A percentile compares a stretch with the other conserved stretches of the same genome.
Conservation (phyloP, 2,329 filamentous ascomycete genomes). For the Talaromyces sp. region DNA sequence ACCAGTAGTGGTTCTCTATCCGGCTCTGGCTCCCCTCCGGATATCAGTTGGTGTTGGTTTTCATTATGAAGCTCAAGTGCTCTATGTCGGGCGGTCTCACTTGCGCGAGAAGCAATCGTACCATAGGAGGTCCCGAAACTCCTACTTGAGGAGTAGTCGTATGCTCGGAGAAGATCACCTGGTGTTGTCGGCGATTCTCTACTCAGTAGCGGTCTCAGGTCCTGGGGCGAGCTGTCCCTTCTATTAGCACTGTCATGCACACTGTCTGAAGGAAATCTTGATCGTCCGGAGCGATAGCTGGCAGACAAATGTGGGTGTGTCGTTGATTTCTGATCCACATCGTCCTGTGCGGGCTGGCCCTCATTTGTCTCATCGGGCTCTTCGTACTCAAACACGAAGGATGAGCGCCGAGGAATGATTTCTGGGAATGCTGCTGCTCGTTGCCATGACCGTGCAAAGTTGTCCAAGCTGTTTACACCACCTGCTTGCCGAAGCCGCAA, state of each 20-base stretch:
- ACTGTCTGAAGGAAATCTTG: constrained; percentile 11
- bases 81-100: constrained; percentile 55
- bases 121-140: constrained; percentile 66
- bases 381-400: constrained; percentile 60
- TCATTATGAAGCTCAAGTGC: constrained; percentile 54
- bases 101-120: constrained; percentile 55
- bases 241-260: background rate
- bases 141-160: constrained; percentile 64
- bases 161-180: constrained; percentile 29
- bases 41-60: constrained; percentile 50
- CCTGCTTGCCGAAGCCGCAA: constrained; percentile 64
- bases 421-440: constrained; percentile 84
- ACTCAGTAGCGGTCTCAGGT: constrained; percentile 19
- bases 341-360: constrained; percentile 22
- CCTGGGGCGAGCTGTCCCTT: constrained; percentile 13
- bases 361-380: constrained; percentile 47
- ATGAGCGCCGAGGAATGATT: constrained; percentile 73
- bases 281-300: constrained; percentile 10
- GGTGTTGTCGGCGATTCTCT: constrained; percentile 15
- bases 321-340: constrained; percentile 17
- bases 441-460: constrained; percentile 89
- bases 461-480: constrained; percentile 89
- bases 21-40: constrained; percentile 49
- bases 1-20: constrained; percentile 75
- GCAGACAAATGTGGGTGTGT: constrained; percentile 5